Percentiles rank a stretch among this genome's conserved stretches.
Conservation (phyloP, 2,329 filamentous ascomycete genomes). For the Torrubiellomyces zombiae region DNA sequence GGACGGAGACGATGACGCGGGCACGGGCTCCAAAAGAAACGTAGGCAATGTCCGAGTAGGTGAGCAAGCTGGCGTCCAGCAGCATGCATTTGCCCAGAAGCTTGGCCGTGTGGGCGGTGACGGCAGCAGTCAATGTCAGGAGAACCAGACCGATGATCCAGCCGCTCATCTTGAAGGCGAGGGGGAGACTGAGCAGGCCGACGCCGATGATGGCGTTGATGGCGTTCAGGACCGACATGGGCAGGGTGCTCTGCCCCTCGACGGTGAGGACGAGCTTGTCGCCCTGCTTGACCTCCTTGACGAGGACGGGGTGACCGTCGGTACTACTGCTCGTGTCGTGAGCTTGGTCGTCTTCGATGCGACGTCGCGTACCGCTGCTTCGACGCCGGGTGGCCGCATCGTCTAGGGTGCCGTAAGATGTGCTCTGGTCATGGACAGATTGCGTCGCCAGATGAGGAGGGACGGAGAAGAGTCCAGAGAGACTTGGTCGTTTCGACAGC, state of each 20-base stretch:
- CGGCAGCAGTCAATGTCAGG: slow-evolving; percentile 53
- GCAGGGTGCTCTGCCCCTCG: slow-evolving; percentile 85
- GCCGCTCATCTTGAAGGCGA: slow-evolving; percentile 74
- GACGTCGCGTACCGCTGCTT: too few species aligned
- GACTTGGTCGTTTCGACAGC: slow-evolving; percentile 18
- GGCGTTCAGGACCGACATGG: slow-evolving; percentile 92
- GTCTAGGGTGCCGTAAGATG: slow-evolving; percentile 39
- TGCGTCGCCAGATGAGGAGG: slow-evolving; percentile 48
- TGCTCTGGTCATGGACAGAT: slow-evolving; percentile 50
- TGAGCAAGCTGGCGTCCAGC: slow-evolving; percentile 69
- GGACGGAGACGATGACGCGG: slow-evolving; percentile 62
- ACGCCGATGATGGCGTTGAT: slow-evolving; percentile 88
- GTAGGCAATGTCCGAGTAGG: slow-evolving; percentile 85
- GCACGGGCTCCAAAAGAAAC: slow-evolving; percentile 76
- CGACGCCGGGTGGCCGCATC: too few species aligned
- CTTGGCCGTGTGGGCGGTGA: slow-evolving; percentile 75
- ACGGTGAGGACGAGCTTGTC: slow-evolving; percentile 72
- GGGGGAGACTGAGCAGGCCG: slow-evolving; percentile 71
- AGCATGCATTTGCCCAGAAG: slow-evolving; percentile 80
- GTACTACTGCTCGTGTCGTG: slow-evolving; percentile 45
- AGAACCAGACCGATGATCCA: slow-evolving; percentile 73
- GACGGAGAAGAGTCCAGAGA: slow-evolving; percentile 37
- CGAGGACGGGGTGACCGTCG: slow-evolving; percentile 69
- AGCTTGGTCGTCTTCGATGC: slow-evolving; percentile 16
- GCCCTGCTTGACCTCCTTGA: slow-evolving; percentile 79